Evolutionary conservation across 257 asterid genomes (phyloP).

Genomic region (Przewalskia tangutica): DNA sequence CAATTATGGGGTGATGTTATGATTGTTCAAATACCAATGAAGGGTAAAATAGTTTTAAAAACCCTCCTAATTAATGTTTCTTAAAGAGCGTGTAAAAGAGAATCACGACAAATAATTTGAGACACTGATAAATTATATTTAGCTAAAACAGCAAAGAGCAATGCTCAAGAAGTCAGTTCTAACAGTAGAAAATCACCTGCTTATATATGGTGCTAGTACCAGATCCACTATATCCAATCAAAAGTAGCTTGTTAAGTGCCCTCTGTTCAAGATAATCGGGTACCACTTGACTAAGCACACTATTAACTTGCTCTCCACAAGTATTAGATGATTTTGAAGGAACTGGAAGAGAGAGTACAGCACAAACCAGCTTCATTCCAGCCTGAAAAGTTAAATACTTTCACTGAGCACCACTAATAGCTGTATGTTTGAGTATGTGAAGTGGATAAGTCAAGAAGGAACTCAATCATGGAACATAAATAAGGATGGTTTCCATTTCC

Average conservation of each 20-base stretch:
- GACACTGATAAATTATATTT: neutral
- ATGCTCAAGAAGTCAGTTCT: neutral
- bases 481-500: neutral
- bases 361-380: constrained; percentile 50
- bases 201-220: constrained; percentile 97
- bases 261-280: constrained; percentile 83
- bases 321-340: constrained; percentile 36
- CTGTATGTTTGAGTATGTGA: neutral
- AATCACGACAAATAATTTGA: too few relatives aligned
- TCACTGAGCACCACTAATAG: neutral
- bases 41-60: too few relatives aligned
- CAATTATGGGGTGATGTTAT: too few relatives aligned
- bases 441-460: neutral
- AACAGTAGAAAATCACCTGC: constrained; percentile 49
- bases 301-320: constrained; percentile 34
- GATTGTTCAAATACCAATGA: too few relatives aligned
- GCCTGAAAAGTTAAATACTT: constrained; percentile 27
- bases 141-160: neutral
- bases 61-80: too few relatives aligned
- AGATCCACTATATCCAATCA: constrained; percentile 82
- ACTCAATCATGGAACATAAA: neutral
- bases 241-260: constrained; percentile 74
- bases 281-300: constrained; percentile 38
- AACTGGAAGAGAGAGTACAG: constrained; percentile 53
- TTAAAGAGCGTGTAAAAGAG: too few relatives aligned